A percentile compares a stretch with the other conserved stretches of the same genome.
phyloP scores from a whole-genome alignment of 2,329 filamentous ascomycete genomes.

The Aaosphaeria pasadenensis region DNA sequence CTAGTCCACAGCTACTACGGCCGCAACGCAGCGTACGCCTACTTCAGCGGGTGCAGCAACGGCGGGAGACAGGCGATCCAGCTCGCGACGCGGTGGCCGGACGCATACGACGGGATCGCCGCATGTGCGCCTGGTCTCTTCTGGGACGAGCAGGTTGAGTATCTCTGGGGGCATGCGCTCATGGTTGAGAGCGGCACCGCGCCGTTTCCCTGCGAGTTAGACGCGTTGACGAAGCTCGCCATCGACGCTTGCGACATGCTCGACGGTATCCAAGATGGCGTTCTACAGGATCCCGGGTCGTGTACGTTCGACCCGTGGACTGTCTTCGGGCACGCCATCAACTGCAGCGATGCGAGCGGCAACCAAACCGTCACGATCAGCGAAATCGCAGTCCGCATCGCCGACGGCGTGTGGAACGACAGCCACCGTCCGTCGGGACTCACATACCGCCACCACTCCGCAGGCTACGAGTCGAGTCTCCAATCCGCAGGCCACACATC shows the following conservation, averaged over 20 bases:
- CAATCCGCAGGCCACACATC: neutral
- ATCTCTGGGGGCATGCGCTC: constrained; percentile 3
- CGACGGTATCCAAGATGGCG: neutral
- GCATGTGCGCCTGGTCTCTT: constrained; percentile 40
- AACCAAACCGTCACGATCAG: neutral
- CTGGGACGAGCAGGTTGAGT: constrained; percentile 18
- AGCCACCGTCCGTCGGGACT: neutral
- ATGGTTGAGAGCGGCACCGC: constrained; percentile 24
- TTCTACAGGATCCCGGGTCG: neutral
- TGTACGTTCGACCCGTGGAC: neutral
- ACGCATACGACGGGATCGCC: constrained; percentile 40
- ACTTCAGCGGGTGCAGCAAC: neutral
- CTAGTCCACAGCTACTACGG: neutral
- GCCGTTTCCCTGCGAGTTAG: constrained; percentile 8
- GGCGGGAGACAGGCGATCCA: neutral
- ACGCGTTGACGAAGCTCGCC: constrained; percentile 7
- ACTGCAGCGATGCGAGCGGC: neutral
- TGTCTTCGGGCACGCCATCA: neutral
- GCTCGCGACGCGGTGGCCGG: constrained; percentile 36
- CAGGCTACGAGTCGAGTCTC: neutral
- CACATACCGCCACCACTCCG: too few species aligned
- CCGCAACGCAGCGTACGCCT: neutral
- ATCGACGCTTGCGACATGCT: constrained; percentile 8
- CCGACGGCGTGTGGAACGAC: neutral
- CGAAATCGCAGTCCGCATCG: neutral